These are phyloP conservation scores for Simmondsia chinensis DNA, from an alignment of 148 eudicot species.

Conservation along the genomic window DNA sequence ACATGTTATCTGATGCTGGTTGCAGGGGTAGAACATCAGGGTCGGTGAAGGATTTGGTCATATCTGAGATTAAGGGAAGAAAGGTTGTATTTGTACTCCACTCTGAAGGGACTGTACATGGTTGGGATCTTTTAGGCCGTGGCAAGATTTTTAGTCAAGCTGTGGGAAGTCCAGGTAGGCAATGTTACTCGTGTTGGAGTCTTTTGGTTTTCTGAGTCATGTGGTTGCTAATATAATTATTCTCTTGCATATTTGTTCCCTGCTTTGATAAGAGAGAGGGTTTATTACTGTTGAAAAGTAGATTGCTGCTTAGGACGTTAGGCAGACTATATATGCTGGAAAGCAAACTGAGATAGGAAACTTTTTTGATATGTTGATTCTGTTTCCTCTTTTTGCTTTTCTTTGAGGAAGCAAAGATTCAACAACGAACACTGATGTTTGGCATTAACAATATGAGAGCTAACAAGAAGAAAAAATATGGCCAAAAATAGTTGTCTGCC, in stretches of 20 bases:
- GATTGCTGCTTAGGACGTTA: background rate
- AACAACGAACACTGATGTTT: too few species aligned
- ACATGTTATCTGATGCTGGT: slow-evolving; percentile 3
- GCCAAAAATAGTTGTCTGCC: too few species aligned
- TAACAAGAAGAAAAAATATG: too few species aligned
- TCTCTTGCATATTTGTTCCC: background rate
- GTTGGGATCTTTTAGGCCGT: slow-evolving; percentile 69
- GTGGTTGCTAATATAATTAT: background rate
- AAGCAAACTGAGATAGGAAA: too few species aligned
- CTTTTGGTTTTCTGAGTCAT: background rate
- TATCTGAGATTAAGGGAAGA: slow-evolving; percentile 44
- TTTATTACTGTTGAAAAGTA: background rate
- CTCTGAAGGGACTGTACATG: slow-evolving; percentile 66
- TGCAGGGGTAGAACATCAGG: slow-evolving; percentile 56
- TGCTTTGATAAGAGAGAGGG: background rate
- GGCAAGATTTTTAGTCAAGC: slow-evolving; percentile 54
- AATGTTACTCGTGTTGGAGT: slow-evolving; percentile 2
- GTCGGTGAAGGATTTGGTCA: slow-evolving; percentile 59
- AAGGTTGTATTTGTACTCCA: slow-evolving; percentile 75
- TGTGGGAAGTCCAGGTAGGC: slow-evolving; percentile 38
- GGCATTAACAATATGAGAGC: too few species aligned
- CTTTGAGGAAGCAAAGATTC: too few species aligned
- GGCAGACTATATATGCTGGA: background rate
- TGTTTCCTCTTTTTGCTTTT: too few species aligned
- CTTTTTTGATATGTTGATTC: too few species aligned